Evolutionary conservation across 331 rosid genomes (phyloP).

Genomic region (Saraca asoca): DNA sequence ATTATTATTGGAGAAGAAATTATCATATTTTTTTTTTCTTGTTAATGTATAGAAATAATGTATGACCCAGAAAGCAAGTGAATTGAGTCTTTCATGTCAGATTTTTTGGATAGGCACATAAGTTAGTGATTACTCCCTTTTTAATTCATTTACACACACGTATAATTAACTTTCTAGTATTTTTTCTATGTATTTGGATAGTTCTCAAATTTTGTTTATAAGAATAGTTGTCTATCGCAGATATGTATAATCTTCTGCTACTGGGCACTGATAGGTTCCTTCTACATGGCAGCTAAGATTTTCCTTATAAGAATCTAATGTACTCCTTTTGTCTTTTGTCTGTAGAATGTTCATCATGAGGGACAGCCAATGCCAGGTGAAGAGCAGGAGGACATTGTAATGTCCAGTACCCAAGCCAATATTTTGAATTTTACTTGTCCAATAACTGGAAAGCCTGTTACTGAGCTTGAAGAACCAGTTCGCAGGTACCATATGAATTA

Average conservation of each 20-base stretch:
- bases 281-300: slow-evolving; percentile 23
- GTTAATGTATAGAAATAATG: background rate
- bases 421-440: slow-evolving; percentile 76
- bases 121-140: background rate
- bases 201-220: slow-evolving; percentile 13
- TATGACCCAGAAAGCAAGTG: too few species aligned
- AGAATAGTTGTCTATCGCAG: slow-evolving; percentile 14
- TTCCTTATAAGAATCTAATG: slow-evolving; percentile 24
- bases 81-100: too few species aligned
- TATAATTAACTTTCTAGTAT: slow-evolving; percentile 12
- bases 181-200: background rate
- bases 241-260: slow-evolving; percentile 1
- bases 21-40: background rate
- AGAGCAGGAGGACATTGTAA: slow-evolving; percentile 85
- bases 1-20: slow-evolving; percentile 18
- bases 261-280: background rate
- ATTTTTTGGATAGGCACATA: background rate
- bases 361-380: slow-evolving; percentile 96
- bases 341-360: slow-evolving; percentile 83
- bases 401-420: slow-evolving; percentile 76
- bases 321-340: slow-evolving; percentile 32
- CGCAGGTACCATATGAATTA: slow-evolving; percentile 62
- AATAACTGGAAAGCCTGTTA: slow-evolving; percentile 75
- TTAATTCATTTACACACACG: background rate
- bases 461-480: slow-evolving; percentile 72